Conservation (phyloP, 768 basidiomycete species). For the Coprinopsis marcescibilis region DNA sequence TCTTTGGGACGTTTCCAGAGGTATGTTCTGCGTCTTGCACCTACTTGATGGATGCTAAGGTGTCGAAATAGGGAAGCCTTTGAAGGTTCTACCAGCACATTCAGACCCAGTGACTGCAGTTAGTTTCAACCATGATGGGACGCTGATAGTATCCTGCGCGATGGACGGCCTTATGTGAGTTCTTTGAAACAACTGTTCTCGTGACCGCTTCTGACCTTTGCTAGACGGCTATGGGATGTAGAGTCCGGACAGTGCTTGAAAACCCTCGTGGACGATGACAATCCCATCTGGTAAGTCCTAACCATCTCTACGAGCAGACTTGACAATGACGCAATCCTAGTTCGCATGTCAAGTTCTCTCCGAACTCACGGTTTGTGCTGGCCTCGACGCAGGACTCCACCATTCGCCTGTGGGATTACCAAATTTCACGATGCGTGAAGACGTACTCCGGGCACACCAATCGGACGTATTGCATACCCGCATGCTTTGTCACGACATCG, state of each 20-base stretch:
- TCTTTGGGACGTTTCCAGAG: conserved; percentile 93
- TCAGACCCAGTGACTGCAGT: conserved; percentile 96
- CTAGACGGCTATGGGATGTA: conserved; percentile 95
- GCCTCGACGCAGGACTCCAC: conserved; percentile 93
- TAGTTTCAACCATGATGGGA: conserved; percentile 91
- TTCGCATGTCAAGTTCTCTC: conserved; percentile 86
- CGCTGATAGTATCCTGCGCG: conserved; percentile 88
- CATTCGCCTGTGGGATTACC: conserved; percentile 91
- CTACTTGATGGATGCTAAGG: not conserved
- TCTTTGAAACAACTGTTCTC: not conserved
- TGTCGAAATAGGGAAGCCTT: conserved; percentile 67
- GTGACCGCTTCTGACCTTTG: not conserved
- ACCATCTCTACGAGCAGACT: conserved; percentile 1
- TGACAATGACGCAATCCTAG: conserved; percentile 30
- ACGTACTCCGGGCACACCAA: conserved; percentile 87
- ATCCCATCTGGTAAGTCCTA: conserved; percentile 72
- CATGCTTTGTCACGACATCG: conserved; percentile 51
- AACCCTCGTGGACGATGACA: conserved; percentile 94
- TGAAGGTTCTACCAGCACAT: conserved; percentile 90
- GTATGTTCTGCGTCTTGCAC: conserved; percentile 30
- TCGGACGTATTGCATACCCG: conserved; percentile 74
- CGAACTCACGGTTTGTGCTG: conserved; percentile 86
- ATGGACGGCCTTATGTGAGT: conserved; percentile 93
- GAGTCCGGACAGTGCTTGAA: conserved; percentile 97
- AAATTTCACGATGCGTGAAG: conserved; percentile 86